Base-by-base conservation (phyloP, 345 rosid genomes). In the Citrus sp. region DNA sequence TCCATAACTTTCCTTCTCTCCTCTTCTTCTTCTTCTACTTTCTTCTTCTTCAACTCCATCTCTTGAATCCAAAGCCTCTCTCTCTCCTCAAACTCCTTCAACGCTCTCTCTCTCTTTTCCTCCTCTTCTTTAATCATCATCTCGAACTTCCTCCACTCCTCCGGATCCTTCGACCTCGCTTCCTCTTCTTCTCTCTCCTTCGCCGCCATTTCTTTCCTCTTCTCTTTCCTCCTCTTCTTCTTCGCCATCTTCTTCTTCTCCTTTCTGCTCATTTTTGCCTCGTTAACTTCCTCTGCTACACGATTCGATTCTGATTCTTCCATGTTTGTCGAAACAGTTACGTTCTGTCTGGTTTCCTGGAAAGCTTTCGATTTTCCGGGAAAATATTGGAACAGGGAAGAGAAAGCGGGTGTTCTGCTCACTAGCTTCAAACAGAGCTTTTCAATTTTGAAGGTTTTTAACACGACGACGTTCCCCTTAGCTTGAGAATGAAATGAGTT, bases 181-280 rank as follows among this genome's bases (percentile, higher is more conserved):
- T 89, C 93, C 80, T 79, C 89, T 55, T 84, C 90, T 69, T 87
- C 90, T 77, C 90, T 90, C 88, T 87, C 94, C 85, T 82, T 88
- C 84, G 63, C 87, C 66, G 97, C 94, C 37, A 81, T 83, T 85
- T 91, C 96, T 83, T 82, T 93, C 89, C 99, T 85, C 77, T 77
- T 22, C 64, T 86, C 92, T 87, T 85, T 92, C 88, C 98, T 86
- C 90, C 87, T 95, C 87, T 82, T n/a, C 88, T 88, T 95, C 88
- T 95, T 95, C 86, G 74, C 77, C 82, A 86, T 88, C 87, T 90
- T 95, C 85, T 94, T 74, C 90, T 91, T 95, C 79, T 90, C 97
- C 83, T 87, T 90, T 80, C 99, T 87, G 80, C 81, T 79, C 84
- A 76, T 56, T 9, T 32, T 30, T 14, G 19, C 61, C 83, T 68